Evolutionary conservation across 441 rosid species (phyloP).

Genomic region (Gossypium gossypioides): DNA sequence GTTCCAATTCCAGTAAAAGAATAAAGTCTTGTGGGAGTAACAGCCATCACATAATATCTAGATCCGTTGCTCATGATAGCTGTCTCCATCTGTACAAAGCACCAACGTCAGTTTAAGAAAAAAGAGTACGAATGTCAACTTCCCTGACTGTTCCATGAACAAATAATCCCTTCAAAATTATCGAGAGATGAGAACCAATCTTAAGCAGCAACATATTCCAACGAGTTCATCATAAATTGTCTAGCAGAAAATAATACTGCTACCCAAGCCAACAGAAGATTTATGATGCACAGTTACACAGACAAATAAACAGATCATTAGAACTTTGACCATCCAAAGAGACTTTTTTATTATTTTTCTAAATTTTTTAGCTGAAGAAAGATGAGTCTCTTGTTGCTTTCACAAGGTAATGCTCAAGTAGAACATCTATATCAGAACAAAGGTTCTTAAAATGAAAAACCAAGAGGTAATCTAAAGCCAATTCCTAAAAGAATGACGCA

Average conservation of each 20-base stretch:
- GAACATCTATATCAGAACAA: not conserved
- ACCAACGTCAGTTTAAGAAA: not conserved
- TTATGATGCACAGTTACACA: not conserved
- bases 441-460: constrained; percentile 6
- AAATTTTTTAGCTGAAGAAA: not conserved
- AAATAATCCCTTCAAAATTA: not conserved
- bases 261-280: not conserved
- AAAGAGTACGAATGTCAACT: not conserved
- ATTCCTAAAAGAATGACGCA: not conserved
- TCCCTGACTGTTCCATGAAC: constrained; percentile 2
- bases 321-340: not conserved
- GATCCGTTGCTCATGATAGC: constrained; percentile 61
- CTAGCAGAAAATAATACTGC: not conserved
- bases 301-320: not conserved
- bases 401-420: not conserved
- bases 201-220: not conserved
- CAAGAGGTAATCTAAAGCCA: constrained; percentile 5
- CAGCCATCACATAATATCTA: constrained; percentile 97
- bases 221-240: not conserved
- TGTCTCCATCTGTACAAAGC: constrained; percentile 72
- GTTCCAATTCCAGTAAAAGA: constrained; percentile 93
- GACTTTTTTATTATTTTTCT: not conserved
- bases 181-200: constrained; percentile 6
- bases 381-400: not conserved
- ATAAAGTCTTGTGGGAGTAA: constrained; percentile 94